phyloP scores from a whole-genome alignment of 192 early-diverging fungal genomes.

The Coemansia sp. region DNA sequence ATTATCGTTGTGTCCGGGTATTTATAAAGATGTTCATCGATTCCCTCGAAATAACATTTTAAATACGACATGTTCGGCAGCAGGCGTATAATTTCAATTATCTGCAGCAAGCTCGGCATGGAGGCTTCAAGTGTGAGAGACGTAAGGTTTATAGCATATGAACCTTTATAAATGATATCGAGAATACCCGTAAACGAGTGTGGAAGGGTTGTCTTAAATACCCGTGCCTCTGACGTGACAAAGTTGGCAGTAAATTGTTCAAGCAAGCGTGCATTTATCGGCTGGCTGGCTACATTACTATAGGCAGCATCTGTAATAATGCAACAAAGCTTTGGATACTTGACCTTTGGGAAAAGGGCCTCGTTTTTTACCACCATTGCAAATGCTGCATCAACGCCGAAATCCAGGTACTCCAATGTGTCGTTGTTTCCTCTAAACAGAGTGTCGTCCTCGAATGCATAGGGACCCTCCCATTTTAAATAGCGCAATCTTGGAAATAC shows the following conservation, averaged over 20 bases:
- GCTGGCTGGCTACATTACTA: not conserved
- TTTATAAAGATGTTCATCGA: not conserved
- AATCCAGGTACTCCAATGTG: not conserved
- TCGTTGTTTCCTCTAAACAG: slow-evolving; percentile 1
- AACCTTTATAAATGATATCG: not conserved
- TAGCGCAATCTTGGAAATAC: not conserved
- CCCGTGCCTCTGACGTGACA: not conserved
- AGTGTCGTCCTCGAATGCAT: not conserved
- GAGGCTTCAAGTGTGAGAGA: not conserved
- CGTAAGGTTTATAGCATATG: not conserved
- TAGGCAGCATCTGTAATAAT: not conserved
- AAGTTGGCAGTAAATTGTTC: not conserved
- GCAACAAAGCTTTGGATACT: not conserved
- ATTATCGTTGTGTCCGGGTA: not conserved
- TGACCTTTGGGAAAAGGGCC: not conserved
- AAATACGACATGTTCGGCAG: not conserved
- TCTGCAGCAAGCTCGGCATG: not conserved
- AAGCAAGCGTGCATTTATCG: not conserved
- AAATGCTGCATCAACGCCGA: not conserved
- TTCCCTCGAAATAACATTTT: not conserved
- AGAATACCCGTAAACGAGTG: not conserved
- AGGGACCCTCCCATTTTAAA: not conserved
- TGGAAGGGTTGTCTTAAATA: not conserved
- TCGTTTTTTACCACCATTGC: not conserved
- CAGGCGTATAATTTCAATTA: not conserved